phyloP scores from a whole-genome alignment of 768 basidiomycete species.

The Kwoniella sp. region DNA sequence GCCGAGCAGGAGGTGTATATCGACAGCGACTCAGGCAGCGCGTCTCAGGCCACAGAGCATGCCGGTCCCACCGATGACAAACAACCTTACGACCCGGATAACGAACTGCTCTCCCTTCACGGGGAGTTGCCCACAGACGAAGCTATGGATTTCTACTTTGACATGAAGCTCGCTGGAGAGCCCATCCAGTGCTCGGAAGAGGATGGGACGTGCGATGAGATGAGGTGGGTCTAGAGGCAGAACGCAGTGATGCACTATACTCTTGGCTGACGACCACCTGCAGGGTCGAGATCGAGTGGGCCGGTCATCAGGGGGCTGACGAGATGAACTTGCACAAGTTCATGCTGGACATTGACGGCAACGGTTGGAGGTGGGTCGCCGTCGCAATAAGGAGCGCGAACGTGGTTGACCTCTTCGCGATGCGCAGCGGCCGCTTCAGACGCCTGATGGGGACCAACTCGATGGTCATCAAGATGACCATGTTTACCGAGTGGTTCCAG shows the following conservation, averaged over 20 bases:
- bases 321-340: slow-evolving; percentile 51
- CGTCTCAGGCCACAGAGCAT: too few species aligned
- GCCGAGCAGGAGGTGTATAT: neutral
- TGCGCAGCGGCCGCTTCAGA: slow-evolving; percentile 32
- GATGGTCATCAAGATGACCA: slow-evolving; percentile 51
- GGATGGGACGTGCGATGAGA: slow-evolving; percentile 47
- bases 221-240: slow-evolving; percentile 30
- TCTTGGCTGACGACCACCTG: too few species aligned
- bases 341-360: slow-evolving; percentile 47
- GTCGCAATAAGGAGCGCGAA: neutral
- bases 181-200: slow-evolving; percentile 46
- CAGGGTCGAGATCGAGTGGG: slow-evolving; percentile 44
- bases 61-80: neutral
- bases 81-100: neutral
- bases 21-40: neutral
- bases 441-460: slow-evolving; percentile 52
- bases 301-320: slow-evolving; percentile 34
- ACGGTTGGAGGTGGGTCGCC: slow-evolving; percentile 42
- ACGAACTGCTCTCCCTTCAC: slow-evolving; percentile 14
- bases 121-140: slow-evolving; percentile 24
- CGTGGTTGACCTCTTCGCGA: neutral
- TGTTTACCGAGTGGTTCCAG: slow-evolving; percentile 53
- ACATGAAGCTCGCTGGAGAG: slow-evolving; percentile 44
- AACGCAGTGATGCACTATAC: neutral
- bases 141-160: slow-evolving; percentile 37